Evolutionary conservation across 1,284 basidiomycete species (phyloP), one percentile per base, ranked within the genome.

Genomic region (Exobasidium cylindrosporum): DNA sequence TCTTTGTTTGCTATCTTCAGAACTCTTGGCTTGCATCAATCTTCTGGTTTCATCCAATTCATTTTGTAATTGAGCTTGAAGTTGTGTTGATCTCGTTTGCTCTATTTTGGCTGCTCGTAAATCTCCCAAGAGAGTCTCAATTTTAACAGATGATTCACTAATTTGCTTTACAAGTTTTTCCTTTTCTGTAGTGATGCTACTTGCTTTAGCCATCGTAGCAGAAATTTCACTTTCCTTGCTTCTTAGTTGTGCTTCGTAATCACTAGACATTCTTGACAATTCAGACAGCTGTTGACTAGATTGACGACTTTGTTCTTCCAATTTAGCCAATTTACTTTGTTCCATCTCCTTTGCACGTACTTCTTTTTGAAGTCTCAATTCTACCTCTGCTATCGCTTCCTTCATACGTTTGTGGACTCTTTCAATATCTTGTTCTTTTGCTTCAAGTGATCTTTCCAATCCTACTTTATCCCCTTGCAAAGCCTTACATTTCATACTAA

Each of bases 231-330:
- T 85, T 67, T 95, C 90, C 81, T 91, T 92, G 79, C 85, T 84
- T 79, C 88, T 84, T 66, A 95, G 86, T 82, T 89, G 87, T 7
- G 83, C 82, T 43, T 91, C 88, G 73, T 92, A 90, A 32, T 91
- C 90, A 1, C 86, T 87, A 3, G 89, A 86, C 0, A 89, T 88
- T 28, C 89, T 86, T 11, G 86, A 84, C 72, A 92, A 81, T 77
- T 96, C 92, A 2, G 87, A 82, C 1, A 92, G 83, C 74, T 93
- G 90, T 54, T 88, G 87, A 68, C 89, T 89, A n/a, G 87, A 83
- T 58, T 88, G 67, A 26, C 71, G 66, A 23, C 58, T 60, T 57
- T 77, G 67, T 28, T 69, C 66, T 45, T 72, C 69, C 54, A 71
- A 66, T 68, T 67, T 65, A 23, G 58, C 31, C 32, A 73, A 66